phyloP scores from a whole-genome alignment of 1,284 basidiomycete genomes.

The Crepidotus sp. region DNA sequence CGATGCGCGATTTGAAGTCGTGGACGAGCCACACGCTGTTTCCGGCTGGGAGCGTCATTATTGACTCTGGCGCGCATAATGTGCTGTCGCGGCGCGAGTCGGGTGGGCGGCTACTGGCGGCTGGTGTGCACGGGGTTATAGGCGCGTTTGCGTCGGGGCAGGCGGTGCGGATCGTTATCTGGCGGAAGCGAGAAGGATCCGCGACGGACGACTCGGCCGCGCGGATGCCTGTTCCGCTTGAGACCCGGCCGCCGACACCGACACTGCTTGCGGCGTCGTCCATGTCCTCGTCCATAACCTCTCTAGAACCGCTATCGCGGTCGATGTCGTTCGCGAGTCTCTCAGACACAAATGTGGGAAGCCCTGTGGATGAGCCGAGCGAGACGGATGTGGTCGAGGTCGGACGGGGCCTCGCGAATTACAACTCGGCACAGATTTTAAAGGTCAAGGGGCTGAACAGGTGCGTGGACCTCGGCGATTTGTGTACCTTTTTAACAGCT shows the following conservation, averaged over 20 bases:
- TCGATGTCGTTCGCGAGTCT: slow-evolving; percentile 29
- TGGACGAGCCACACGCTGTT: slow-evolving; percentile 93
- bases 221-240: slow-evolving; percentile 26
- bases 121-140: slow-evolving; percentile 80
- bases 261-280: slow-evolving; percentile 26
- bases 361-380: slow-evolving; percentile 20
- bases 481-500: background rate
- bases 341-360: slow-evolving; percentile 22
- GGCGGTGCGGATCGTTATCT: slow-evolving; percentile 80
- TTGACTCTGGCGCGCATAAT: slow-evolving; percentile 83
- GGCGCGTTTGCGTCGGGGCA: slow-evolving; percentile 92
- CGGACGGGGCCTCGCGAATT: slow-evolving; percentile 90
- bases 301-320: slow-evolving; percentile 32
- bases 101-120: slow-evolving; percentile 85
- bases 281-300: slow-evolving; percentile 31
- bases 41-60: slow-evolving; percentile 80
- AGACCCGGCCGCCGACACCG: slow-evolving; percentile 38
- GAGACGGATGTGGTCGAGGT: slow-evolving; percentile 81
- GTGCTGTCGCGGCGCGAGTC: slow-evolving; percentile 80
- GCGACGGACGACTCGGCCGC: slow-evolving; percentile 25
- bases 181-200: slow-evolving; percentile 23
- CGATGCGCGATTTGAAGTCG: slow-evolving; percentile 85
- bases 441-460: slow-evolving; percentile 87
- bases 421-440: slow-evolving; percentile 88
- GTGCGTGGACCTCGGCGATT: slow-evolving; percentile 30